Percentiles rank a stretch among this genome's conserved stretches.
Evolutionary conservation across 2,329 filamentous ascomycete species (phyloP).

Genomic region (Escovopsis sp.): DNA sequence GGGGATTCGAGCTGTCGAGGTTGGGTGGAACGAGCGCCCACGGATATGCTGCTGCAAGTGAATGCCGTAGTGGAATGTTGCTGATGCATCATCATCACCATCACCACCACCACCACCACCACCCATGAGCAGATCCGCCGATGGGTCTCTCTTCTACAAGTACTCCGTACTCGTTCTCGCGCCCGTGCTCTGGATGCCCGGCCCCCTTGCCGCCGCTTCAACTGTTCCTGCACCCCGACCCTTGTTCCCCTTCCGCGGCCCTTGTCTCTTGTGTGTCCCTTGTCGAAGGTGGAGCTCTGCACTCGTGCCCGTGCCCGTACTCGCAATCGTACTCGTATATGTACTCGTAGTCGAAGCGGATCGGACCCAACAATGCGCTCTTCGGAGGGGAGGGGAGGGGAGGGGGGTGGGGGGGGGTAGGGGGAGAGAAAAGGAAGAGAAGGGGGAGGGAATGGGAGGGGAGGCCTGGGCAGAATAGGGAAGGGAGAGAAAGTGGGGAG

Average conservation of each 20-base stretch:
- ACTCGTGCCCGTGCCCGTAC: no score
- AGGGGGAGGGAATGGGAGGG: not conserved
- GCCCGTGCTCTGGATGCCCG: no score
- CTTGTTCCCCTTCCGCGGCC: not conserved
- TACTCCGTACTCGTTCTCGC: not conserved
- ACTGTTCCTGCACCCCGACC: no score
- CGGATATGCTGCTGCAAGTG: slow-evolving; percentile 1
- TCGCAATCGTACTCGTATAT: no score
- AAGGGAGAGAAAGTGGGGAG: not conserved
- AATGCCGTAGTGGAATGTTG: not conserved
- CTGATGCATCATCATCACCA: not conserved
- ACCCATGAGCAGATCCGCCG: no score
- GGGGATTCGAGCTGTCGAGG: not conserved
- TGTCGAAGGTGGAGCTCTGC: no score
- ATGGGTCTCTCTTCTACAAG: not conserved
- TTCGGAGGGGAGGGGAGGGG: no score
- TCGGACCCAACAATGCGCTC: no score
- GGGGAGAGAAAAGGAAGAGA: not conserved
- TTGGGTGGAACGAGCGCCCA: not conserved
- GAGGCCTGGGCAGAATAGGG: not conserved
- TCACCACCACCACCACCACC: no score
- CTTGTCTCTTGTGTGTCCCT: not conserved
- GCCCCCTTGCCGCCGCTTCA: no score
- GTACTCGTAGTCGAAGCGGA: no score
- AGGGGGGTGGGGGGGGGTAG: no score